A percentile compares a stretch with the other conserved stretches of the same genome.
Conservation (phyloP, 2,329 filamentous ascomycete genomes). For the Apiospora kogelbergensis region DNA sequence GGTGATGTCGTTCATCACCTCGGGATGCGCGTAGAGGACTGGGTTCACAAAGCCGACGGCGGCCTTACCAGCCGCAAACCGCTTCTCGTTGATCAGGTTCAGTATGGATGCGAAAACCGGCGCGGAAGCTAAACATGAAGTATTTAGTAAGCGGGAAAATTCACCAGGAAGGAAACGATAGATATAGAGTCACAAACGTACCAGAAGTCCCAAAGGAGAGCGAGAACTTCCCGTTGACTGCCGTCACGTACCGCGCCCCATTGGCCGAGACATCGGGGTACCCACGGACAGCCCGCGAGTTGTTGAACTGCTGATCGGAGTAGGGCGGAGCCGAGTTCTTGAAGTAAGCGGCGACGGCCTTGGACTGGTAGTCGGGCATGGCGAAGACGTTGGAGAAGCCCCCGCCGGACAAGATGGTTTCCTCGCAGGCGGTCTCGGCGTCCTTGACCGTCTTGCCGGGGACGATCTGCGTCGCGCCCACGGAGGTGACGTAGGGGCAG, state of each 20-base stretch:
- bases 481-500: constrained; percentile 51
- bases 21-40: constrained; percentile 28
- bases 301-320: constrained; percentile 45
- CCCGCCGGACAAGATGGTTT: constrained; percentile 46
- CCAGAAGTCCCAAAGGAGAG: constrained; percentile 50
- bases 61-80: constrained; percentile 22
- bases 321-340: constrained; percentile 40
- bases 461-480: constrained; percentile 50
- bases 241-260: constrained; percentile 43
- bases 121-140: constrained; percentile 29
- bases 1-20: constrained; percentile 31
- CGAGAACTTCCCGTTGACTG: constrained; percentile 40
- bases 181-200: constrained; percentile 12
- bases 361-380: constrained; percentile 46
- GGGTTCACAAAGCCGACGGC: constrained; percentile 26
- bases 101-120: constrained; percentile 25
- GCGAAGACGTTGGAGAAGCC: constrained; percentile 51
- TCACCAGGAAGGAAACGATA: too few relatives aligned
- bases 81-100: constrained; percentile 25
- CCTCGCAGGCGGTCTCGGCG: constrained; percentile 46
- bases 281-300: constrained; percentile 41
- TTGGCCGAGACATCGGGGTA: constrained; percentile 49
- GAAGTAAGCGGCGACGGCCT: constrained; percentile 40
- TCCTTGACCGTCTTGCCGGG: constrained; percentile 37
- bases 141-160: constrained; percentile 25